Evolutionary conservation across 1,139 yeast genomes (phyloP).

Genomic region (Saccharomyces hybrid): DNA sequence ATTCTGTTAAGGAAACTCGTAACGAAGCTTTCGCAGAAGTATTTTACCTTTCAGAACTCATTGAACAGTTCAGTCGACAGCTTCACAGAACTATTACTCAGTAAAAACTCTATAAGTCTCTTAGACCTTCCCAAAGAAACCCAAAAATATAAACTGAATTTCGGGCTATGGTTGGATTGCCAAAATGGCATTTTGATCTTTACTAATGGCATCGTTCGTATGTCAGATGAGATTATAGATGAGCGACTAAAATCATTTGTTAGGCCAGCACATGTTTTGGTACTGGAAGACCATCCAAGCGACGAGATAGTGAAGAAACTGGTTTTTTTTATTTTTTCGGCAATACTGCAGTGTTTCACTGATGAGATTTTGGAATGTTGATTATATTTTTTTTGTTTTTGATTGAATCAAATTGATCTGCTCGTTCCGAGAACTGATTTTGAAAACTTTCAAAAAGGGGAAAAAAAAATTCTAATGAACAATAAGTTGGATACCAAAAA

Average conservation of each 20-base stretch:
- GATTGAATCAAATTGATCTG: too few relatives aligned
- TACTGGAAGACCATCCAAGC: constrained; percentile 9
- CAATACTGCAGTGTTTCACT: constrained; percentile 18
- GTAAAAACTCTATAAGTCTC: neutral
- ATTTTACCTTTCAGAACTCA: neutral
- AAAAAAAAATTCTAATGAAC: too few relatives aligned
- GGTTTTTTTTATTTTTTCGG: constrained; percentile 18
- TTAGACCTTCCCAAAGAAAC: neutral
- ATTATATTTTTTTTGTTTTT: too few relatives aligned
- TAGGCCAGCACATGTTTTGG: constrained; percentile 12
- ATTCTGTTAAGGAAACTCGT: neutral
- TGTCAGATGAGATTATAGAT: neutral
- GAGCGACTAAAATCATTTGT: constrained; percentile 2
- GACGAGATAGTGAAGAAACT: constrained; percentile 13
- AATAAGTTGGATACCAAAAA: too few relatives aligned
- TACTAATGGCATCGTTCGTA: constrained; percentile 12
- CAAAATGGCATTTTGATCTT: constrained; percentile 18
- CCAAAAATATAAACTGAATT: neutral
- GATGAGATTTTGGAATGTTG: constrained; percentile 2
- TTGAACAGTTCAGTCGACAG: neutral
- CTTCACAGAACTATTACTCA: neutral
- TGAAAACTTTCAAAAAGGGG: too few relatives aligned
- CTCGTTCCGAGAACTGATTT: too few relatives aligned
- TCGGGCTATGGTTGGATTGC: constrained; percentile 22
- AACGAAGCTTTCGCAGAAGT: neutral